phyloP scores from a whole-genome alignment of 2,329 filamentous ascomycete genomes.

The Myriosclerotinia curreyana region DNA sequence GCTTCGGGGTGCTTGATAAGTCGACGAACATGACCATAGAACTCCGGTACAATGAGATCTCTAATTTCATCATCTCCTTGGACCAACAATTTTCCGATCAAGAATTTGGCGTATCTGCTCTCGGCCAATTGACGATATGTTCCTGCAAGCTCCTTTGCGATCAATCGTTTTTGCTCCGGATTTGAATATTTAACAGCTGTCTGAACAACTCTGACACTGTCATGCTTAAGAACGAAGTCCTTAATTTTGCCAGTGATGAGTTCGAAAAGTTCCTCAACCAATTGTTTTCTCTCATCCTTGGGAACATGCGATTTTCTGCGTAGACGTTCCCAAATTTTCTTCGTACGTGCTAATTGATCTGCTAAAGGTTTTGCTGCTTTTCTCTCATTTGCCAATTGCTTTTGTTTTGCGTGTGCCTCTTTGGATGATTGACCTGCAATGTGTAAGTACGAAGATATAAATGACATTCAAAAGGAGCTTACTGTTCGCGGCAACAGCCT shows the following conservation, averaged over 20 bases:
- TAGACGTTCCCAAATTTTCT: slow-evolving; percentile 95
- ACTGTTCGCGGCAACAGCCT: slow-evolving; percentile 36
- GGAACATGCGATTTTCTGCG: slow-evolving; percentile 91
- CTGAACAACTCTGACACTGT: slow-evolving; percentile 93
- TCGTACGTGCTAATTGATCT: slow-evolving; percentile 81
- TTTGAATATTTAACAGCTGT: slow-evolving; percentile 96
- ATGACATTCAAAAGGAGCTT: slow-evolving; percentile 29
- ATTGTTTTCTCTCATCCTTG: slow-evolving; percentile 78
- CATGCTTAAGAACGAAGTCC: slow-evolving; percentile 98
- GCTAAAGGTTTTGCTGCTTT: slow-evolving; percentile 91
- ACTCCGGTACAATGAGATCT: slow-evolving; percentile 87
- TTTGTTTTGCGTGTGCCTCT: slow-evolving; percentile 92
- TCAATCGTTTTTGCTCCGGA: slow-evolving; percentile 76
- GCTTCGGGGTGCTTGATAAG: slow-evolving; percentile 95
- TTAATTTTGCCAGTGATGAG: slow-evolving; percentile 90
- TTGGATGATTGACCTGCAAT: slow-evolving; percentile 61
- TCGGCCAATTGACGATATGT: slow-evolving; percentile 83
- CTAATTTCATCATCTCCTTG: slow-evolving; percentile 84
- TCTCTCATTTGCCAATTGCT: slow-evolving; percentile 79
- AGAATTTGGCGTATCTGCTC: slow-evolving; percentile 95
- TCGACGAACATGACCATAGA: slow-evolving; percentile 88
- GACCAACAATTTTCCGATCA: slow-evolving; percentile 94
- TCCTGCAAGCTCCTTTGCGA: slow-evolving; percentile 81
- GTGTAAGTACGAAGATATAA: slow-evolving; percentile 39
- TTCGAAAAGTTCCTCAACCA: slow-evolving; percentile 84